Percentiles rank a stretch among this genome's conserved stretches.
Evolutionary conservation across 176 grass and related monocot species (phyloP).

Genomic region (Oryza australiensis): DNA sequence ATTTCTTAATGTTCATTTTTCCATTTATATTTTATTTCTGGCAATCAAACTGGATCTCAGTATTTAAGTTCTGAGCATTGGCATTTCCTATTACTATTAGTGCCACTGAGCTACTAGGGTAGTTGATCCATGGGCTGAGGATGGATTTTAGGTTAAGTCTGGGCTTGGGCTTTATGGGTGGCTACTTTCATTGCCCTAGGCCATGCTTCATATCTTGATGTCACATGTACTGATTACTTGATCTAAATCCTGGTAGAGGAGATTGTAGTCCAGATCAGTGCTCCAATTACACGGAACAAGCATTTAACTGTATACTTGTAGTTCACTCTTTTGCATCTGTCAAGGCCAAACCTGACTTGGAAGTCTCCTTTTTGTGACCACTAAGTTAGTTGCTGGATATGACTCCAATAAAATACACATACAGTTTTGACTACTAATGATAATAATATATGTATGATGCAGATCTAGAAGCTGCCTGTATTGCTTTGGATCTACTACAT

Average conservation of each 20-base stretch:
- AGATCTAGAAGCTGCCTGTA: not conserved
- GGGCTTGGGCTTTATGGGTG: conserved; percentile 5
- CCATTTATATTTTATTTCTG: not conserved
- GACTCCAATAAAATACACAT: not conserved
- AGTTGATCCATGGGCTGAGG: not conserved
- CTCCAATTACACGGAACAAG: conserved; percentile 14
- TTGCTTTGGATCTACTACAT: conserved; percentile 38
- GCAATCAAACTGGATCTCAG: not conserved
- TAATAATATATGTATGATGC: conserved; percentile 32
- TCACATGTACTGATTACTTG: conserved; percentile 7
- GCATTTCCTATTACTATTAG: conserved; percentile 16
- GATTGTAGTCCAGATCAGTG: not conserved
- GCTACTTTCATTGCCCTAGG: conserved; percentile 13
- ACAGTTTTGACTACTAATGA: conserved; percentile 12
- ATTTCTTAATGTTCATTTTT: not conserved
- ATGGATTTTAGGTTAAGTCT: not conserved
- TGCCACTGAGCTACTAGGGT: not conserved
- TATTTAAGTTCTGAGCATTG: conserved; percentile 16
- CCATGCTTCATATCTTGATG: not conserved
- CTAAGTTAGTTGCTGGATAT: not conserved
- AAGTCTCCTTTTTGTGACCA: not conserved
- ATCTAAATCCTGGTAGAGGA: conserved; percentile 4
- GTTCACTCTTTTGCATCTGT: not conserved
- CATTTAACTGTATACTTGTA: not conserved
- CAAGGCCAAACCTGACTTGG: not conserved